phyloP scores from a whole-genome alignment of 768 basidiomycete species.

The Gloeophyllum trabeum region DNA sequence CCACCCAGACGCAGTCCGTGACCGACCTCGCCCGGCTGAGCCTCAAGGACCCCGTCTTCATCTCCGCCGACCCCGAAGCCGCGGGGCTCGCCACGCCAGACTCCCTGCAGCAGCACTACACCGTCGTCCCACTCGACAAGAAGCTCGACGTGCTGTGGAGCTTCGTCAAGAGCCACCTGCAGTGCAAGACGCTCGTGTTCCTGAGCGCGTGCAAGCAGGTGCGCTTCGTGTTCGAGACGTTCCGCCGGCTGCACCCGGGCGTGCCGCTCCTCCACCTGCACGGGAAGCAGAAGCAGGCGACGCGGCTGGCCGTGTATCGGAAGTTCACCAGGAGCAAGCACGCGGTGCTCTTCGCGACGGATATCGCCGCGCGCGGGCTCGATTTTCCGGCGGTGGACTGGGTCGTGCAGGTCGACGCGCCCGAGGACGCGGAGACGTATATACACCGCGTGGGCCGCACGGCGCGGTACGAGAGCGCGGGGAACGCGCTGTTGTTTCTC shows the following conservation, averaged over 20 bases:
- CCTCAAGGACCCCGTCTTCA: constrained; percentile 67
- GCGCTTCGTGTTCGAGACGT: constrained; percentile 91
- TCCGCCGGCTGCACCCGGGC: constrained; percentile 93
- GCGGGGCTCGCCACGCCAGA: constrained; percentile 49
- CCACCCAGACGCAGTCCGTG: constrained; percentile 89
- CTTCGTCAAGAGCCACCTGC: constrained; percentile 90
- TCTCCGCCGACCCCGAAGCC: constrained; percentile 43
- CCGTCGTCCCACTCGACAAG: constrained; percentile 69
- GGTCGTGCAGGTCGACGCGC: constrained; percentile 93
- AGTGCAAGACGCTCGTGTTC: constrained; percentile 87
- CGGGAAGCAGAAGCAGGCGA: constrained; percentile 94
- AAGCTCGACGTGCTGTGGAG: constrained; percentile 91
- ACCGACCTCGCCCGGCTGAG: constrained; percentile 83
- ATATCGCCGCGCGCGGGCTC: constrained; percentile 90
- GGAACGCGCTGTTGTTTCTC: constrained; percentile 74
- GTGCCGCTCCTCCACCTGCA: constrained; percentile 88
- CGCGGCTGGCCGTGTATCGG: constrained; percentile 72
- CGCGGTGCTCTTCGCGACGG: constrained; percentile 87
- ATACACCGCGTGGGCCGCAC: constrained; percentile 96
- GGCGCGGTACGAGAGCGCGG: constrained; percentile 85
- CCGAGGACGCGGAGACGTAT: constrained; percentile 96
- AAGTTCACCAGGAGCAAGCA: constrained; percentile 76
- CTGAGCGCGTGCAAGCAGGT: constrained; percentile 95
- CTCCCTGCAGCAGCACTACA: constrained; percentile 82
- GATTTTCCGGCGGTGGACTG: constrained; percentile 97